phyloP scores from a whole-genome alignment of 805 yeast species.

The Sugiyamaella lignohabitans region DNA sequence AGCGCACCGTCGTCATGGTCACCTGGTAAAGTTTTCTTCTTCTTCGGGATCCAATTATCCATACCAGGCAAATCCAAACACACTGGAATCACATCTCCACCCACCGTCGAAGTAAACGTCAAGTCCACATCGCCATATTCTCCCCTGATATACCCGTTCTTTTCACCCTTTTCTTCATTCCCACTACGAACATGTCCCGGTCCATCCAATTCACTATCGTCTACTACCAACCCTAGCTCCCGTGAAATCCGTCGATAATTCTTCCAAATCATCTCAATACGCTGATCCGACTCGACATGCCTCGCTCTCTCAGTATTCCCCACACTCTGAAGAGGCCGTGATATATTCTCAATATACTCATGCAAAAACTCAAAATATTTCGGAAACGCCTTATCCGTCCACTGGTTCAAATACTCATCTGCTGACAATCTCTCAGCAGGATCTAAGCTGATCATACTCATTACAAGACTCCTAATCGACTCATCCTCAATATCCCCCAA shows the following conservation, averaged over 20 bases:
- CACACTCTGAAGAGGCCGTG: constrained; percentile 20
- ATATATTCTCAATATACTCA: constrained; percentile 51
- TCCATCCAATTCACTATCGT: not conserved
- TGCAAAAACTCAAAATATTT: constrained; percentile 63
- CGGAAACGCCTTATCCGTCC: constrained; percentile 53
- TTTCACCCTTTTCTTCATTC: not conserved
- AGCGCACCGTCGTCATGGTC: constrained; percentile 44
- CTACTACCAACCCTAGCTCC: constrained; percentile 11
- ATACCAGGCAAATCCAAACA: constrained; percentile 17
- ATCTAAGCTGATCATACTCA: constrained; percentile 55
- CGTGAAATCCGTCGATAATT: constrained; percentile 48
- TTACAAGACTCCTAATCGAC: constrained; percentile 48
- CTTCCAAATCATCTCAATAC: constrained; percentile 53
- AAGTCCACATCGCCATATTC: constrained; percentile 1
- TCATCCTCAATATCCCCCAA: constrained; percentile 48
- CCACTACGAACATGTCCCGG: not conserved
- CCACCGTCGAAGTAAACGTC: not conserved
- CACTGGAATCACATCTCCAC: constrained; percentile 11
- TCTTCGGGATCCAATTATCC: constrained; percentile 16
- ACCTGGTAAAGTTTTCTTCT: constrained; percentile 18
- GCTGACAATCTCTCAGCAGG: constrained; percentile 58
- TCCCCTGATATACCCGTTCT: not conserved
- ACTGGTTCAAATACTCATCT: constrained; percentile 44
- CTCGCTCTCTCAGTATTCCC: constrained; percentile 13
- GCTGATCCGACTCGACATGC: constrained; percentile 44